Evolutionary conservation across 2,329 filamentous ascomycete species (phyloP), one percentile per base, ranked within the genome.

Genomic region (Plectosphaerella sp.): DNA sequence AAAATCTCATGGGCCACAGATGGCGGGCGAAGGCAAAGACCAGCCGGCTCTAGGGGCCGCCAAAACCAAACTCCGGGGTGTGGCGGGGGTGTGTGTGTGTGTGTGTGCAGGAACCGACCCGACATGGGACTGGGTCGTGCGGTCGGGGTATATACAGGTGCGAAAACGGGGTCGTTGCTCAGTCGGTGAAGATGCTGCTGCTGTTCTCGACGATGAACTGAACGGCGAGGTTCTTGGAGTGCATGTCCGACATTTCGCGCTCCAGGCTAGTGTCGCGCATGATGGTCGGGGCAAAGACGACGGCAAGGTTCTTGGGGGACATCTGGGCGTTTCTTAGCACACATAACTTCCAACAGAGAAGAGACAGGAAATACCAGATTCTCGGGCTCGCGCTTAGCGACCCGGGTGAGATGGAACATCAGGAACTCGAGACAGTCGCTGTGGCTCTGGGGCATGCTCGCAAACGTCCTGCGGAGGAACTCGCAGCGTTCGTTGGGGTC

Each of bases 221-320:
- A 59, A 97, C 87, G 6, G 91, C 91, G 58, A 88, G 80, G 61
- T 96, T 96, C 79, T 97, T 97, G 61, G 87, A 82, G 66, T 94
- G 89, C 78, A 96, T 96, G 67, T 99, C 94, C 28, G 87, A 93
- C 85, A 99, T 95, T 69, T 99, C 94, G 55, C 91, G 86, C 68
- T 96, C 91, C 55, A 97, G 82, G 63, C 87, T 93, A 65, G 86
- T 80, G 52, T 95, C 91, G 60, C 93, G 84, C 90, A 99, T 96
- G 61, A 99, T 95, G 1, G 94, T 99, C 8, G 94, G 94, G 9
- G 94, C 94, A 67, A 99, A 99, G 37, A 99, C 94, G 42, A 99
- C 94, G 4, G 94, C 91, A 55, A 97, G 74, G 66, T 99, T 99
- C 72, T 95, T 89, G 52, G 93, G 89, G 22, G 91, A 96, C 94